Conservation (phyloP, 257 asterid species). For the Asclepias syriaca region DNA sequence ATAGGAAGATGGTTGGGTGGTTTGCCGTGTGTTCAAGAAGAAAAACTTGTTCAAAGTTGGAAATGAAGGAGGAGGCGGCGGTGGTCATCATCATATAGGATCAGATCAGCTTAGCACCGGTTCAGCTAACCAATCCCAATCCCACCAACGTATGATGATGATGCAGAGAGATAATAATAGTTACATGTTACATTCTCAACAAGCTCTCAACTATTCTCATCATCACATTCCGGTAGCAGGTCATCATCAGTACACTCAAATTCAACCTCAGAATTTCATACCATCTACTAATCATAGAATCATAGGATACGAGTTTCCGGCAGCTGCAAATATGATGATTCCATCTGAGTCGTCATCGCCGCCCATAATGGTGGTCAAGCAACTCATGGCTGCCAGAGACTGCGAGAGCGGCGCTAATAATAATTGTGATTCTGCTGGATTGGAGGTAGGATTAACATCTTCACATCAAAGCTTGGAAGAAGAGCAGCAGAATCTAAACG, state of each 20-base stretch:
- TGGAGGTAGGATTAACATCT: slow-evolving; percentile 25
- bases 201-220: slow-evolving; percentile 27
- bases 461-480: slow-evolving; percentile 19
- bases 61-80: slow-evolving; percentile 33
- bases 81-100: slow-evolving; percentile 10
- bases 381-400: slow-evolving; percentile 50
- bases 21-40: slow-evolving; percentile 91
- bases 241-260: slow-evolving; percentile 23
- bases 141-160: slow-evolving; percentile 13
- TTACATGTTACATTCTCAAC: slow-evolving; percentile 25
- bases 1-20: slow-evolving; percentile 94
- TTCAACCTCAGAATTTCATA: slow-evolving; percentile 47
- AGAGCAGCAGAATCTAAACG: slow-evolving; percentile 26
- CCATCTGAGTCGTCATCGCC: slow-evolving; percentile 16
- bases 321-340: slow-evolving; percentile 6
- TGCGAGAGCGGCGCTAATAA: slow-evolving; percentile 25
- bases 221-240: slow-evolving; percentile 29
- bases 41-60: slow-evolving; percentile 68
- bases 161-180: slow-evolving; percentile 18
- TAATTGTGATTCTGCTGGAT: slow-evolving; percentile 9
- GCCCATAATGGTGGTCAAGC: slow-evolving; percentile 42
- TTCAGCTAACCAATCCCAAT: slow-evolving; percentile 11
- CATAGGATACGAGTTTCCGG: slow-evolving; percentile 25
- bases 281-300: slow-evolving; percentile 27
- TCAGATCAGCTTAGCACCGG: slow-evolving; percentile 26